Conservation (phyloP, 805 yeast genomes). For the Kluyveromyces dobzhanskii region DNA sequence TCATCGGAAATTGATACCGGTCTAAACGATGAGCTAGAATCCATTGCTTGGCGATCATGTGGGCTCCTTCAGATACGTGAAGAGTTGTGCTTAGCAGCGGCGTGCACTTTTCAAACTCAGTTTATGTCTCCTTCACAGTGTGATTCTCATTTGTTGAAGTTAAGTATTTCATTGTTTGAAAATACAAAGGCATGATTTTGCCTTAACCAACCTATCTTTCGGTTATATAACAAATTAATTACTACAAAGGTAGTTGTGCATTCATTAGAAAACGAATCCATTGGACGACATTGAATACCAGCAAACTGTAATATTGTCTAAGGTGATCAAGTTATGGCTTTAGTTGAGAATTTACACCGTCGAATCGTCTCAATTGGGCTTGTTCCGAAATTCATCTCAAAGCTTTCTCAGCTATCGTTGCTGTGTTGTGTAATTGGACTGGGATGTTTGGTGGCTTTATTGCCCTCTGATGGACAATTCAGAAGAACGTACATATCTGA, state of each 20-base stretch:
- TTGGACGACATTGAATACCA: too few species aligned
- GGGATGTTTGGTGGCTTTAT: slow-evolving; percentile 44
- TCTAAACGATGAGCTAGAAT: slow-evolving; percentile 22
- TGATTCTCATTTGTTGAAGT: too few species aligned
- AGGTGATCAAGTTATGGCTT: slow-evolving; percentile 31
- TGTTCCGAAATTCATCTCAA: slow-evolving; percentile 36
- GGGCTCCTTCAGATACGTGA: neutral
- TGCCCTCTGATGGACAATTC: slow-evolving; percentile 78
- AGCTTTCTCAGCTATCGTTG: slow-evolving; percentile 37
- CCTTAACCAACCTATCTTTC: too few species aligned
- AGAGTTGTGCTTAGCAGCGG: neutral
- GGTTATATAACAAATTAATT: too few species aligned
- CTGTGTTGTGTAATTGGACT: slow-evolving; percentile 40
- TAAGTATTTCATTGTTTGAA: too few species aligned
- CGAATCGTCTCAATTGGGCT: slow-evolving; percentile 37
- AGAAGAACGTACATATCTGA: slow-evolving; percentile 84
- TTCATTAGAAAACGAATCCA: too few species aligned
- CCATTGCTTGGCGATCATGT: slow-evolving; percentile 16
- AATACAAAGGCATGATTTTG: too few species aligned
- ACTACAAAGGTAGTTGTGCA: too few species aligned
- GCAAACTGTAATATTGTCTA: too few species aligned
- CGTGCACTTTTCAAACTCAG: too few species aligned
- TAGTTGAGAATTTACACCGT: slow-evolving; percentile 38
- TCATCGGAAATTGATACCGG: slow-evolving; percentile 25
- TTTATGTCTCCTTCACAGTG: too few species aligned